Conservation (phyloP, 1,284 basidiomycete species). For the Sporisorium scitamineum region DNA sequence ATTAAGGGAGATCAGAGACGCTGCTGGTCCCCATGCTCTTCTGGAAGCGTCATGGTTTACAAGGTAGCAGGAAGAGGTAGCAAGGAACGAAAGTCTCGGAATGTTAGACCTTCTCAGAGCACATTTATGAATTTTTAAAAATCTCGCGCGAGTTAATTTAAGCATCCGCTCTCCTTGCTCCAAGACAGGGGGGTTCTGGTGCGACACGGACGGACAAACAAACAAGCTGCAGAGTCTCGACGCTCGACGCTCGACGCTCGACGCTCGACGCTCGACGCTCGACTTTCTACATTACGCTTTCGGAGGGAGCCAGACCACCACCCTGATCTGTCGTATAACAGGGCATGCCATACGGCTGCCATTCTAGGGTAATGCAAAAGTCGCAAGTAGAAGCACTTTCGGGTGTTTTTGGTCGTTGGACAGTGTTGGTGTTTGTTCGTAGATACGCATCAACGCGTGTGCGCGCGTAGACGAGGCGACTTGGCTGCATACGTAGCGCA, state of each 20-base stretch:
- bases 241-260: slow-evolving; percentile 7
- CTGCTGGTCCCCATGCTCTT: not conserved
- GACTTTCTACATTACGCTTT: not conserved
- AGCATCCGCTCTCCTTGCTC: not conserved
- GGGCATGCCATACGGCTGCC: too few relatives aligned
- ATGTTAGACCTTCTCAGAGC: not conserved
- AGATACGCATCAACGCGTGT: not conserved
- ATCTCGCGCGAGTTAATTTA: slow-evolving; percentile 3
- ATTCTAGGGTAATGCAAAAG: too few relatives aligned
- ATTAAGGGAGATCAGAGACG: not conserved
- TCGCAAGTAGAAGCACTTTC: too few relatives aligned
- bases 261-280: not conserved
- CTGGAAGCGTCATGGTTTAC: not conserved
- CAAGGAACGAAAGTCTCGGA: not conserved
- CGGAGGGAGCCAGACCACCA: too few relatives aligned
- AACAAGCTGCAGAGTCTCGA: slow-evolving; percentile 8
- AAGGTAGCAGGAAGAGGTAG: too few relatives aligned
- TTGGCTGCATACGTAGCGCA: slow-evolving; percentile 4
- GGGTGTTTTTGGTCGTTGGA: not conserved
- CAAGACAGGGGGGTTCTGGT: slow-evolving; percentile 21
- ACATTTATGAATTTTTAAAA: not conserved
- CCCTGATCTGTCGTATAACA: too few relatives aligned
- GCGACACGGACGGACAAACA: slow-evolving; percentile 3
- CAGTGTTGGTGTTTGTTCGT: not conserved
- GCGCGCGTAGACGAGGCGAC: not conserved